phyloP scores from a whole-genome alignment of 176 grass and related monocot species.

The Oryza glaberrima region DNA sequence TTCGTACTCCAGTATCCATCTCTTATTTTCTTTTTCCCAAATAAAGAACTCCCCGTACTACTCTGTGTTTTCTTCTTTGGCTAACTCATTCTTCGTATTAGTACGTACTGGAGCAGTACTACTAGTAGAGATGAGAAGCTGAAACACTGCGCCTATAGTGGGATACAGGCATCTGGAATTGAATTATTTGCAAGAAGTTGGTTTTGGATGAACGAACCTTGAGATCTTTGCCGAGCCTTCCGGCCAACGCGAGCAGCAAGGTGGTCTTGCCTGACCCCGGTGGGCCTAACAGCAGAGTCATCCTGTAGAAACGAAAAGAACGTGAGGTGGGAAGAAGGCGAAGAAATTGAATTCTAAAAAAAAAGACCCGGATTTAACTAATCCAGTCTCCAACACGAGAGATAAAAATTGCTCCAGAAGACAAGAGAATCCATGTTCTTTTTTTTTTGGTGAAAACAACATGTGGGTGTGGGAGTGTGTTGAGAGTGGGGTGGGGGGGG shows the following conservation, averaged over 20 bases:
- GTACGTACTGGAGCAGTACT: too few species aligned
- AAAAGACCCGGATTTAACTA: background rate
- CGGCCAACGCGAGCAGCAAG: constrained; percentile 79
- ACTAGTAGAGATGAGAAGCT: background rate
- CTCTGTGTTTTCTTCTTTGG: background rate
- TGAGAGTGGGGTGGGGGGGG: too few species aligned
- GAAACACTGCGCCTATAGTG: background rate
- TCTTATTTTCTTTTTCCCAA: background rate
- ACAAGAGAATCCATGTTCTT: background rate
- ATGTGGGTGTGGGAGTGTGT: background rate
- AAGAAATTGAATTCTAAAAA: background rate
- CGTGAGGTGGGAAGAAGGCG: constrained; percentile 32
- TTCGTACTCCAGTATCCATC: background rate
- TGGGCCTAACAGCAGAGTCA: constrained; percentile 91
- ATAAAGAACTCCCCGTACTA: background rate
- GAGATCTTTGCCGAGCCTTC: constrained; percentile 74
- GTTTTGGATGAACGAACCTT: constrained; percentile 48
- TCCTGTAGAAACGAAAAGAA: constrained; percentile 53
- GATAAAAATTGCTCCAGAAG: background rate
- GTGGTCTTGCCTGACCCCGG: constrained; percentile 96
- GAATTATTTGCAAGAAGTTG: background rate
- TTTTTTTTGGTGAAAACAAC: constrained; percentile 3
- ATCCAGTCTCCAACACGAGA: background rate
- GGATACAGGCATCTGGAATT: background rate
- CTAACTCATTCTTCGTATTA: background rate